Base-by-base conservation (phyloP, 2,329 filamentous ascomycete species). In the Trichoderma sp. region DNA sequence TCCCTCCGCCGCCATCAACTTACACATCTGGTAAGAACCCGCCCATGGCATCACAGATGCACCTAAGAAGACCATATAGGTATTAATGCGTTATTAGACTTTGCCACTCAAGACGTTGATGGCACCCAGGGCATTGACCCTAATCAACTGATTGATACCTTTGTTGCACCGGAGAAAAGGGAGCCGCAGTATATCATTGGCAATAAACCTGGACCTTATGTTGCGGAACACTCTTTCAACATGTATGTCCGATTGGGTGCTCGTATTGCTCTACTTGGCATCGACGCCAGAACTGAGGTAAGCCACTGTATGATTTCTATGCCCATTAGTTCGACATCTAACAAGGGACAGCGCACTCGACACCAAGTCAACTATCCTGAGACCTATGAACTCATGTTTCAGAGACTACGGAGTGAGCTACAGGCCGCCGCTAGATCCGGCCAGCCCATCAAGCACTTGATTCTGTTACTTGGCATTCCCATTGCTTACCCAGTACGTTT, bases 311-410 rank as follows among this genome's bases (percentile, higher is more conserved):
- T 11, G 11, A 37, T 16, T 16, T 14, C 7, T 16, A 8, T 55
- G 8, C 21, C 16, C 8, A 11, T 3, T 7, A 10, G 5, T 31
- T 33, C 24, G 2, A 10, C 27, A 29, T 14, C 60, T 55, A 57
- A n/a, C 55, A 33, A n/a, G 27, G 29, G 19, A 29, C 55, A 85
- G 86, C 92, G 94, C 29, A 97, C 95, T 10, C 89, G 95, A 47
- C 93, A 96, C 76, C 94, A 97, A 80, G 89, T 98, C 81, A 97
- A 97, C 82, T 97, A 97, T 75, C 91, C 94, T 59, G 92, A 94
- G 76, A 97, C 94, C 0, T 97, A 97, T 76, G 89, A 96, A 67
- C 81, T 91, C 56, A 88, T 98, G 27, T 97, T 97, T 77, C 84
- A 89, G 69, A 88, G 94, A 52, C 85, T 95, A 37, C 86, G 91